These are phyloP conservation scores for Basidioascus undulatus DNA, from an alignment of 768 basidiomycete species.

Conservation along the genomic window DNA sequence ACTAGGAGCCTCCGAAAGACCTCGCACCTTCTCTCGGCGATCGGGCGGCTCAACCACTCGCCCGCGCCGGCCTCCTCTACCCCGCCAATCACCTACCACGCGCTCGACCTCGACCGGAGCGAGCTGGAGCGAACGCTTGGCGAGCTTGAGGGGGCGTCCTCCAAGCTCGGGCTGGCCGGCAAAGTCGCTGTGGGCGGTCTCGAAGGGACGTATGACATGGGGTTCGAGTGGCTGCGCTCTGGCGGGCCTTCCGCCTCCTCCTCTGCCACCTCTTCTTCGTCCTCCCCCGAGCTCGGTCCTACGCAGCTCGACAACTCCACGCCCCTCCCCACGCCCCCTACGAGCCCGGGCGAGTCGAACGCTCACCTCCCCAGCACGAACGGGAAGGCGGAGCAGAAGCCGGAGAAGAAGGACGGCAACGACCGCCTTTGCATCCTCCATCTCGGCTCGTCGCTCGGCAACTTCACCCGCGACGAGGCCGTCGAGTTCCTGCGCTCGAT, in stretches of 20 bases:
- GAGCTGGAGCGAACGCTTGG: constrained; percentile 61
- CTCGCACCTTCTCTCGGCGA: constrained; percentile 48
- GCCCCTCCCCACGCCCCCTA: background rate
- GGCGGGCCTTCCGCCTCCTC: constrained; percentile 26
- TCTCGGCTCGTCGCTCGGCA: constrained; percentile 76
- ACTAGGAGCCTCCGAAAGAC: constrained; percentile 38
- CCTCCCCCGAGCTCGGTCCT: background rate
- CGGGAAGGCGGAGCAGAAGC: background rate
- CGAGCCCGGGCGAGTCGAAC: background rate
- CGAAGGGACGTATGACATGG: constrained; percentile 77
- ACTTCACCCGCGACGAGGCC: constrained; percentile 50
- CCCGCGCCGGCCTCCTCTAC: background rate
- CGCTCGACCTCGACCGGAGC: constrained; percentile 71
- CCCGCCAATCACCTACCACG: constrained; percentile 45
- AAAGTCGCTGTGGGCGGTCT: constrained; percentile 63
- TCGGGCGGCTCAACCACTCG: constrained; percentile 26
- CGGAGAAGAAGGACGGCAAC: background rate
- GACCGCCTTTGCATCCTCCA: constrained; percentile 34
- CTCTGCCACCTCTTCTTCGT: background rate
- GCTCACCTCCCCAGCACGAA: background rate
- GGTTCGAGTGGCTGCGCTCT: constrained; percentile 48
- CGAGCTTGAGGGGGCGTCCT: constrained; percentile 33
- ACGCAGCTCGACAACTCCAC: constrained; percentile 4
- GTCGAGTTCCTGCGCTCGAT: constrained; percentile 43
- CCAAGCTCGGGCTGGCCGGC: constrained; percentile 28